Conservation (phyloP, 805 yeast species). For the Kregervanrija pseudodelftensis region DNA sequence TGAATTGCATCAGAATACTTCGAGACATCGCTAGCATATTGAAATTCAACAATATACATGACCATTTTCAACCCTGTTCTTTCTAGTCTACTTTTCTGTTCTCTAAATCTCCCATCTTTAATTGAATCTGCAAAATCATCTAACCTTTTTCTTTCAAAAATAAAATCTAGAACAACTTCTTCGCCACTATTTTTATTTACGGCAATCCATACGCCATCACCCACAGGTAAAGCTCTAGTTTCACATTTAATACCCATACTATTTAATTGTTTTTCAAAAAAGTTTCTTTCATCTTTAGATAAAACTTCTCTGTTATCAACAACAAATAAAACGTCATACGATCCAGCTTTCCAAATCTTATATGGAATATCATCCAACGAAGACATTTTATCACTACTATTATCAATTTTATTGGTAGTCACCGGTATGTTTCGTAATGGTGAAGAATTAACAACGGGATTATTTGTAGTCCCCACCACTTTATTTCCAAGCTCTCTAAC, state of each 20-base stretch:
- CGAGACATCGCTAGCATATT: conserved; percentile 36
- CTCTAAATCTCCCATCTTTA: conserved; percentile 80
- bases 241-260: conserved; percentile 44
- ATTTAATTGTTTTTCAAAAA: conserved; percentile 50
- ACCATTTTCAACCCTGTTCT: conserved; percentile 62
- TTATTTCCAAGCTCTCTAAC: too few relatives aligned
- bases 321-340: conserved; percentile 53
- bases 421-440: too few relatives aligned
- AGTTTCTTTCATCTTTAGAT: conserved; percentile 60
- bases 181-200: conserved; percentile 47
- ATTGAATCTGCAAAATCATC: conserved; percentile 82
- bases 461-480: too few relatives aligned
- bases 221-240: conserved; percentile 59
- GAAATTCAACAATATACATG: conserved; percentile 77
- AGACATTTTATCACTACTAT: background rate
- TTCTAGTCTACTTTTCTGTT: conserved; percentile 73
- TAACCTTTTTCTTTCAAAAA: conserved; percentile 84
- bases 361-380: conserved; percentile 22
- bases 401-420: too few relatives aligned
- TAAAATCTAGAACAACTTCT: conserved; percentile 67
- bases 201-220: conserved; percentile 91
- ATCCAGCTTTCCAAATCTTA: conserved; percentile 54
- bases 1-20: conserved; percentile 58
- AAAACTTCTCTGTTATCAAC: conserved; percentile 81
- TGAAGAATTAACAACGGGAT: too few relatives aligned